phyloP scores from a whole-genome alignment of 2,329 filamentous ascomycete species.

The Aureobasidium sp. region DNA sequence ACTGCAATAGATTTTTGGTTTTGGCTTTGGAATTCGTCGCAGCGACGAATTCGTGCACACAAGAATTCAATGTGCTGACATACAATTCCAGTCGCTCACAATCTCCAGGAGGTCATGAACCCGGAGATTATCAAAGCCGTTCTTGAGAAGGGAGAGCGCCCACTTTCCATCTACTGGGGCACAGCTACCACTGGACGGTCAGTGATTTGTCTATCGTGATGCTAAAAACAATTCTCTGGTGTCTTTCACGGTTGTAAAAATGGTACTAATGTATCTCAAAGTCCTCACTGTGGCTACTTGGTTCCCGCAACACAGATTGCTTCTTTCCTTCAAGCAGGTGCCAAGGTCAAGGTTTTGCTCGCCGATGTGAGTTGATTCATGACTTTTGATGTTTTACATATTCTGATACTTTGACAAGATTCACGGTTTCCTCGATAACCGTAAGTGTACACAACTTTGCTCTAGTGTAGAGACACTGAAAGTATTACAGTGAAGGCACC shows the following conservation, averaged over 20 bases:
- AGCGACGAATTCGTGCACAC: too few species aligned
- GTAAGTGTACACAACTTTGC: too few species aligned
- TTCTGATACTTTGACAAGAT: conserved; percentile 31
- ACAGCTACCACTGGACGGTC: conserved; percentile 70
- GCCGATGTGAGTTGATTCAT: conserved; percentile 18
- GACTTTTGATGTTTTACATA: not conserved
- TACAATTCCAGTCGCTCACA: conserved; percentile 51
- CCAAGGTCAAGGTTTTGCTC: conserved; percentile 49
- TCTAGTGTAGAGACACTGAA: too few species aligned
- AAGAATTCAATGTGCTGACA: not conserved
- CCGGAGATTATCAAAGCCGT: conserved; percentile 72
- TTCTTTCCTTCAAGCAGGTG: conserved; percentile 76
- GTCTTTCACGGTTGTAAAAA: too few species aligned
- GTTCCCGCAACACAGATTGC: conserved; percentile 85
- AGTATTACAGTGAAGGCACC: conserved; percentile 47
- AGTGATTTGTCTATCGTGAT: too few species aligned
- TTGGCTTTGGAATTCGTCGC: too few species aligned
- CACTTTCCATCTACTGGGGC: conserved; percentile 79
- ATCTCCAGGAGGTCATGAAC: conserved; percentile 76
- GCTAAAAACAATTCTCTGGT: too few species aligned
- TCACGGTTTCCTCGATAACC: conserved; percentile 62
- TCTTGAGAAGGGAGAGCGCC: conserved; percentile 61
- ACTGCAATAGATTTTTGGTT: too few species aligned
- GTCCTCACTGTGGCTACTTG: conserved; percentile 84
- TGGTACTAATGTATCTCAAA: too few species aligned